Percentiles rank a stretch among this genome's conserved stretches.
phyloP scores from a whole-genome alignment of 129 eudicot genomes.

The Helichrysum umbraculigerum region DNA sequence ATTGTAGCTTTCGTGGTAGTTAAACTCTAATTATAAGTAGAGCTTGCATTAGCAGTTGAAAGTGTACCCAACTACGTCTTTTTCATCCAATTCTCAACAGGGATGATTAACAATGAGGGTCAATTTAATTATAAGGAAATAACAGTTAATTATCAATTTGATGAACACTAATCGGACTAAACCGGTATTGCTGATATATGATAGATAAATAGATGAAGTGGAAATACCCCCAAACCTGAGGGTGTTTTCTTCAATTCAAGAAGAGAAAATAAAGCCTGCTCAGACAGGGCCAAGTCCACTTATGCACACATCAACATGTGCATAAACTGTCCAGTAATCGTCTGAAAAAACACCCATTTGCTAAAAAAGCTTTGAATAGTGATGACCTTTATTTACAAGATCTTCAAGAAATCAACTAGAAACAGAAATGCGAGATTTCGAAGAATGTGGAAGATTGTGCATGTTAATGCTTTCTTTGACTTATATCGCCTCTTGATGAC shows the following conservation, averaged over 20 bases:
- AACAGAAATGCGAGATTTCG: slow-evolving; percentile 22
- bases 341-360: slow-evolving; percentile 26
- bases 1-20: neutral
- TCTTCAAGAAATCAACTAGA: slow-evolving; percentile 49
- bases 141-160: neutral
- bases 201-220: slow-evolving; percentile 11
- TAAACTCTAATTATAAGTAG: too few species aligned
- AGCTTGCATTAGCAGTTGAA: neutral
- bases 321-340: slow-evolving; percentile 32
- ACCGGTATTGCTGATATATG: slow-evolving; percentile 28
- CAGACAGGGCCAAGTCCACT: slow-evolving; percentile 5
- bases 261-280: slow-evolving; percentile 18
- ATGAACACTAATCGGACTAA: neutral
- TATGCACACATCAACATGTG: slow-evolving; percentile 31
- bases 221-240: slow-evolving; percentile 4
- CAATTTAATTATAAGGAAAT: neutral
- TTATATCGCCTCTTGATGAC: neutral
- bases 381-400: slow-evolving; percentile 53
- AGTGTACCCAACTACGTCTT: neutral
- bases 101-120: neutral
- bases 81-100: neutral
- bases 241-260: slow-evolving; percentile 23
- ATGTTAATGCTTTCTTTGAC: slow-evolving; percentile 13
- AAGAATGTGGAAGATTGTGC: slow-evolving; percentile 12
- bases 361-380: slow-evolving; percentile 30